Evolutionary conservation across 257 asterid genomes (phyloP), one percentile per base, ranked within the genome.

Genomic region (Salvia miltiorrhiza): DNA sequence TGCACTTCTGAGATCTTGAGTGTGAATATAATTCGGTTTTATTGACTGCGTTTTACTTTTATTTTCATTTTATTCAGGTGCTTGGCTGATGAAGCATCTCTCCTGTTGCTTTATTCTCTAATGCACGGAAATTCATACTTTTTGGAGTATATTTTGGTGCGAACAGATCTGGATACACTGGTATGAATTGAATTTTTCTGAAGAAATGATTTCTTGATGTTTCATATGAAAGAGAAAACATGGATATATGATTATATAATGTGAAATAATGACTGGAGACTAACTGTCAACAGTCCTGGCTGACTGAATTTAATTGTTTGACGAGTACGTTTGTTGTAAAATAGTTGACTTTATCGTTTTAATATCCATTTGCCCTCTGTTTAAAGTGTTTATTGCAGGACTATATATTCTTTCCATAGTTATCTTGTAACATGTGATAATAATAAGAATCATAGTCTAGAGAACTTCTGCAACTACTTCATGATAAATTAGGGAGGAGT

Each of bases 91-190:
- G 98, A 93, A 82, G 69, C 86, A 67, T 87, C 98, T 73, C 84
- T 84, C 65, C 88, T 93, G 82, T 80, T 93, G 61, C 98, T 93
- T 75, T 93, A 93, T 80, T 87, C 96, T 63, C 82, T 93, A 74
- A 85, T 93, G 73, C 93, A 90, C 9, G 97, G 96, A 63, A 93
- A 93, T 83, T 88, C 96, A 33, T 86, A 78, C 67, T 93, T 93
- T 76, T 76, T 88, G 65, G 98, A 93, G 86, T 93, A 93, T 72
- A 89, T 88, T 78, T 83, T 93, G 84, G 98, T 93, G 85, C 95
- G 98, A 74, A 88, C 95, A 52, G 98, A 93, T 82, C 77, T 87
- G 30, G 98, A 93, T 84, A 90, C 90, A 70, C 86, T 93, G 98
- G 98, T 93, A 93, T 50, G 95, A 65, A 75, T 56, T 50, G 70